Evolutionary conservation across 805 yeast genomes (phyloP), one percentile per base, ranked within the genome.

Genomic region (Starmerella stellata): DNA sequence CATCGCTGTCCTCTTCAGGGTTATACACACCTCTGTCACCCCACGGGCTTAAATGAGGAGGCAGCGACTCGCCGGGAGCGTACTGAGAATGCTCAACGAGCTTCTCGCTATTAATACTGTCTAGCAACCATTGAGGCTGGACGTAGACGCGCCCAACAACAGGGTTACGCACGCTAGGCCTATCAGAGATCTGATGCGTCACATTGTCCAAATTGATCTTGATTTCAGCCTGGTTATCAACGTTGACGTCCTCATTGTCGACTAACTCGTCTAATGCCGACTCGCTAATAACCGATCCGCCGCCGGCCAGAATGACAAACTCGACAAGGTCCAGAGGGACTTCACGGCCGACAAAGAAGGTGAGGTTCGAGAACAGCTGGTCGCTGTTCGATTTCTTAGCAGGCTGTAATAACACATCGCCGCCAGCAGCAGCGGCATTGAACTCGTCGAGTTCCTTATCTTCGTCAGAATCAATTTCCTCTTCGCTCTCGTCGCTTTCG

Each of bases 31-130:
- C 82, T 35, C 85, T 70, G 63, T 90, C 98, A 50, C 96, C 96
- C 96, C 98, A 90, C 65, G 98, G 98, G 38, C 94, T 80, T 53
- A 90, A 66, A 60, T 90, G 98, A 28, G 98, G 95, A 34, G 98
- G 98, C 47, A 90, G 66, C 4, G 81, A 64, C 62, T 87, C 95
- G 40, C 98, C 98, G 4, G 95, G 94, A 33, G 92, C 78, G 55
- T 90, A 90, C 39, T 67, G 68, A 39, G 76, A 74, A 18, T 81
- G 94, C 16, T 90, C 72, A 43, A 78, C 65, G 44, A 90, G 65
- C 43, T 70, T 65, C 36, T 72, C 70, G 60, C 78, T 77, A 64
- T 90, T 90, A 44, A 90, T 63, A 53, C 78, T 75, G 58, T 90
- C 98, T 57, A 90, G 85, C 23, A 90, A 67, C 98, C 98, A 90